These are phyloP conservation scores for Penicillium simplicissimum DNA, from an alignment of 495 filamentous ascomycete genomes.

Conservation along the genomic window DNA sequence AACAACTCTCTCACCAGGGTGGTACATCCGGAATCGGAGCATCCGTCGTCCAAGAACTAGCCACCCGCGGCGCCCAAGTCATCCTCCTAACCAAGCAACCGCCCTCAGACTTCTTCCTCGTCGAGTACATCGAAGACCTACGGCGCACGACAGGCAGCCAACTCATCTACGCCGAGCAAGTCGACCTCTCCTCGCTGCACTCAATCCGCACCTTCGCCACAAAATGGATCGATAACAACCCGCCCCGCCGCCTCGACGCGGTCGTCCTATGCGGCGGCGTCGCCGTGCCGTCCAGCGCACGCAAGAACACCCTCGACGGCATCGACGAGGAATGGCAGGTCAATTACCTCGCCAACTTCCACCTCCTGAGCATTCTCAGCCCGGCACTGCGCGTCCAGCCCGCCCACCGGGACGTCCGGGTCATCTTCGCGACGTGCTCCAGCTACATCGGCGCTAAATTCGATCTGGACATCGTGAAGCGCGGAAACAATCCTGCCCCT, in stretches of 20 bases:
- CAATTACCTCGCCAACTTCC: constrained; percentile 95
- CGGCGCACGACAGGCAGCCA: constrained; percentile 78
- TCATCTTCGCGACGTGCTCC: constrained; percentile 84
- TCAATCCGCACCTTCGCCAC: constrained; percentile 94
- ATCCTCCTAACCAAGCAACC: constrained; percentile 84
- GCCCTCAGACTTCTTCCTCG: constrained; percentile 80
- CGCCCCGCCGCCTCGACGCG: constrained; percentile 90
- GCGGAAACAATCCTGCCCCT: not conserved
- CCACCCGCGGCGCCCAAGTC: constrained; percentile 82
- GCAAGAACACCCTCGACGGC: constrained; percentile 66
- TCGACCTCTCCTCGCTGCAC: constrained; percentile 82
- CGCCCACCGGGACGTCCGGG: constrained; percentile 85
- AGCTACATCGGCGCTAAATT: constrained; percentile 74
- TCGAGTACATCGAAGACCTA: constrained; percentile 89
- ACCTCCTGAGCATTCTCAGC: constrained; percentile 84
- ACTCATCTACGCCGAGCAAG: constrained; percentile 91
- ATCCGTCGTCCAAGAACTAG: constrained; percentile 69
- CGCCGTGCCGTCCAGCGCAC: constrained; percentile 56
- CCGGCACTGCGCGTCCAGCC: constrained; percentile 89
- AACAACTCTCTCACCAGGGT: constrained; percentile 52
- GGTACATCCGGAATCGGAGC: constrained; percentile 94
- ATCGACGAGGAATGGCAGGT: constrained; percentile 89
- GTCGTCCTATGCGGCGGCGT: constrained; percentile 82
- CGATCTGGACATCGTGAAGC: constrained; percentile 49
- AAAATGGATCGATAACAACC: constrained; percentile 95